Conservation (phyloP, 2,329 filamentous ascomycete species). For the Colletotrichum orbiculare region DNA sequence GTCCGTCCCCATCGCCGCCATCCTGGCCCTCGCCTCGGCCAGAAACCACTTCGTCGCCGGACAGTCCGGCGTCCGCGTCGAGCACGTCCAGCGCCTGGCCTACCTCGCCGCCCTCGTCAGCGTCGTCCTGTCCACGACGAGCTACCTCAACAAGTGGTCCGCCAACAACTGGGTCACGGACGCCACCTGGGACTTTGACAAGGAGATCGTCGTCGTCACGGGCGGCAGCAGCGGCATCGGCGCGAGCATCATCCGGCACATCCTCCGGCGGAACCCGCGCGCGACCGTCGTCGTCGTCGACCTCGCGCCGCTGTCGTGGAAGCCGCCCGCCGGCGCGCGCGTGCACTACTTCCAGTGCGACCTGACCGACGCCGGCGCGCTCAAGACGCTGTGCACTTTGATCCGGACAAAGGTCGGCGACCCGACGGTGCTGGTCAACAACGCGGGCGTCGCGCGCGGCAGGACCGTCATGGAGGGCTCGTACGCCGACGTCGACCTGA, state of each 20-base stretch:
- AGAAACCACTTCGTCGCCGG: background rate
- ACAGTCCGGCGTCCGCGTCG: slow-evolving; percentile 7
- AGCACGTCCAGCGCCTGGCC: slow-evolving; percentile 10
- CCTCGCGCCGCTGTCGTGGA: slow-evolving; percentile 45
- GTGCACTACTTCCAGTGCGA: slow-evolving; percentile 52
- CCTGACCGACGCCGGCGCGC: slow-evolving; percentile 47
- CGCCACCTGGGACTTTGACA: slow-evolving; percentile 48
- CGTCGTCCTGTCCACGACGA: slow-evolving; percentile 38
- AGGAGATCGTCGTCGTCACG: slow-evolving; percentile 56
- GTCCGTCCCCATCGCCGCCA: slow-evolving; percentile 36
- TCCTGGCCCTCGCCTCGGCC: slow-evolving; percentile 25
- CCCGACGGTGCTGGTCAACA: slow-evolving; percentile 51
- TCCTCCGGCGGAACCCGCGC: slow-evolving; percentile 41
- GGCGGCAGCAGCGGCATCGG: slow-evolving; percentile 58
- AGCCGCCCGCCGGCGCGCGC: slow-evolving; percentile 36
- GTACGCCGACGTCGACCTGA: slow-evolving; percentile 44
- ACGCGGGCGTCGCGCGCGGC: slow-evolving; percentile 46
- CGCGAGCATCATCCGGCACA: slow-evolving; percentile 46
- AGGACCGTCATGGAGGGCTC: slow-evolving; percentile 43
- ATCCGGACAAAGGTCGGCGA: slow-evolving; percentile 49
- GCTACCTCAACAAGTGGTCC: slow-evolving; percentile 39
- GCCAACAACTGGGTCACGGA: slow-evolving; percentile 42
- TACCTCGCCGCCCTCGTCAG: slow-evolving; percentile 34
- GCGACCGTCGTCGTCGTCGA: slow-evolving; percentile 49
- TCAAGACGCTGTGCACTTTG: slow-evolving; percentile 42